Evolutionary conservation across 768 basidiomycete species (phyloP).

Genomic region (Gyrodon lividus): DNA sequence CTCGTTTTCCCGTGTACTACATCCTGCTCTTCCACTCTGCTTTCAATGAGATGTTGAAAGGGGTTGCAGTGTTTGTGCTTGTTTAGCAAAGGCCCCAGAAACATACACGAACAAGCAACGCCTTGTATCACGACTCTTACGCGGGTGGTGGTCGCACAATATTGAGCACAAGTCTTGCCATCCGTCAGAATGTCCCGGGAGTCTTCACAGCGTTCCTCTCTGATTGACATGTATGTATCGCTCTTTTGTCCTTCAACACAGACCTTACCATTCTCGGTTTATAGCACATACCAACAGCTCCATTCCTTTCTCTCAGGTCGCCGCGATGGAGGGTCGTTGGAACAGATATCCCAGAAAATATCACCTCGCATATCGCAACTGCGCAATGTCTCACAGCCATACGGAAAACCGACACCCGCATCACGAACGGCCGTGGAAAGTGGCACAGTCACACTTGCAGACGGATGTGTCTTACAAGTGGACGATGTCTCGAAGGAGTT

Average conservation of each 20-base stretch:
- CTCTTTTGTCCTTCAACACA: background rate
- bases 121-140: no score
- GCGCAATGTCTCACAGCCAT: conserved; percentile 57
- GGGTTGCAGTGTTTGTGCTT: conserved; percentile 13
- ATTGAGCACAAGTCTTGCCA: background rate
- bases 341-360: conserved; percentile 60
- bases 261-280: background rate
- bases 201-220: conserved; percentile 60
- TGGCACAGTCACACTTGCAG: conserved; percentile 65
- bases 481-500: conserved; percentile 72
- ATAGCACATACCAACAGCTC: conserved; percentile 64
- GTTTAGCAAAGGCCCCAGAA: conserved; percentile 25
- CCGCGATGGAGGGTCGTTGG: conserved; percentile 55
- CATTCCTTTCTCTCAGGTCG: conserved; percentile 59
- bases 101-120: conserved; percentile 25
- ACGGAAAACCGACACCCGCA: conserved; percentile 64
- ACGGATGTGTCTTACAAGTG: conserved; percentile 60
- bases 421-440: conserved; percentile 67
- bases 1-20: background rate
- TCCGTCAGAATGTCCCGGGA: conserved; percentile 39
- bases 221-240: conserved; percentile 60
- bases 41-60: background rate
- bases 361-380: conserved; percentile 57
- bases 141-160: conserved; percentile 10
- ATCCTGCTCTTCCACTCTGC: background rate